Evolutionary conservation across 306 rosid genomes (phyloP).

Genomic region (Acacia crassicarpa): DNA sequence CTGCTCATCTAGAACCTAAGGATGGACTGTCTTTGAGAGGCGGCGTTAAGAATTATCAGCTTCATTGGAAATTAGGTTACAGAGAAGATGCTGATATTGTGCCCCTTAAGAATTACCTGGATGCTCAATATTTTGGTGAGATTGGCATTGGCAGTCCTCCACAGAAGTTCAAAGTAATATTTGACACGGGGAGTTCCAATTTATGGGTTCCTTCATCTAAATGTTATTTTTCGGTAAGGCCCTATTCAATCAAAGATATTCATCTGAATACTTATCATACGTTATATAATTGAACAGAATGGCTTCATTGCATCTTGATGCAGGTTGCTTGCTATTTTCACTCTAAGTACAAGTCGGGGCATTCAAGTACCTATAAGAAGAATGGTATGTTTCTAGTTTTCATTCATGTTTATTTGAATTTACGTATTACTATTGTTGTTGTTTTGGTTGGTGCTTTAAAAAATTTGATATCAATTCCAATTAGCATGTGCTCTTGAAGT

Average conservation of each 20-base stretch:
- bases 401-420: not conserved
- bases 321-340: conserved; percentile 74
- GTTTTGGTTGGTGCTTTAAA: not conserved
- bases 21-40: conserved; percentile 36
- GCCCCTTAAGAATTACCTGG: conserved; percentile 77
- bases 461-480: not conserved
- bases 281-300: not conserved
- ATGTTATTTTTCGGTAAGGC: conserved; percentile 75
- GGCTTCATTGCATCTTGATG: conserved; percentile 23
- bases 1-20: conserved; percentile 44
- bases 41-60: not conserved
- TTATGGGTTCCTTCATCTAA: conserved; percentile 90
- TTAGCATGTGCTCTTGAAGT: not conserved
- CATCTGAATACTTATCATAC: not conserved
- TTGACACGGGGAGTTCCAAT: conserved; percentile 90
- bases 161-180: conserved; percentile 73
- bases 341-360: conserved; percentile 60
- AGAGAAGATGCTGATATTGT: conserved; percentile 47
- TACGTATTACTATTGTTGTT: not conserved
- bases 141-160: conserved; percentile 85
- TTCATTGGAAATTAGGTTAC: not conserved
- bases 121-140: conserved; percentile 92
- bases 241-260: conserved; percentile 1
- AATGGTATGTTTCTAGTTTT: conserved; percentile 32
- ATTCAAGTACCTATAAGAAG: conserved; percentile 47